These are phyloP conservation scores for Sporothrix luriei DNA, from an alignment of 2,329 filamentous ascomycete species.

Conservation along the genomic window DNA sequence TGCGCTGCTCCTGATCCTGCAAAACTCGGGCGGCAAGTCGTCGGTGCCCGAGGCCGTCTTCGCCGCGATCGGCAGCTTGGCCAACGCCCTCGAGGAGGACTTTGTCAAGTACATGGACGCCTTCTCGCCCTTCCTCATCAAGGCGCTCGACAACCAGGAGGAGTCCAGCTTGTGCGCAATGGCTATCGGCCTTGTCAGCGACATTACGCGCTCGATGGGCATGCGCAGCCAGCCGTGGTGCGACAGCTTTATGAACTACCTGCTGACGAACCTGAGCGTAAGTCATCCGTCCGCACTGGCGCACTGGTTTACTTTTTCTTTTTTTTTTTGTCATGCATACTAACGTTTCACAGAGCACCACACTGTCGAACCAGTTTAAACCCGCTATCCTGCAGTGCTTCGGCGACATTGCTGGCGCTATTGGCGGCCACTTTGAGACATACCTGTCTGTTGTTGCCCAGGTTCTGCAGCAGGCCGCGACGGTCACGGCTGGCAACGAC, in stretches of 20 bases:
- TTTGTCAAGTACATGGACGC: constrained; percentile 98
- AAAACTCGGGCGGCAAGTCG: constrained; percentile 77
- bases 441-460: constrained; percentile 91
- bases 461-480: constrained; percentile 89
- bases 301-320: constrained; percentile 30
- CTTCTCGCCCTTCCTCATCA: constrained; percentile 90
- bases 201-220: constrained; percentile 89
- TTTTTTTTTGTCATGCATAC: constrained; percentile 30
- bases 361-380: constrained; percentile 95
- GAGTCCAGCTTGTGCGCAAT: constrained; percentile 93
- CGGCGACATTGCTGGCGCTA: constrained; percentile 94
- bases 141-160: constrained; percentile 91
- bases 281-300: constrained; percentile 41
- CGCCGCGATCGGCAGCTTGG: constrained; percentile 85
- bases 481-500: constrained; percentile 75
- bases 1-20: constrained; percentile 77
- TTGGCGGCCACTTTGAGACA: constrained; percentile 86
- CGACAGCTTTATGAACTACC: constrained; percentile 96
- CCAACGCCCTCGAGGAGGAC: constrained; percentile 86
- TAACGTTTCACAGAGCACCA: constrained; percentile 62
- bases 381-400: constrained; percentile 97
- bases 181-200: constrained; percentile 95
- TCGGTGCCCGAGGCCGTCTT: constrained; percentile 94
- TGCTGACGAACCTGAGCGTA: constrained; percentile 86
- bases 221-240: constrained; percentile 92